Evolutionary conservation across 2,329 filamentous ascomycete species (phyloP).

Genomic region (Mycosphaerella sp.): DNA sequence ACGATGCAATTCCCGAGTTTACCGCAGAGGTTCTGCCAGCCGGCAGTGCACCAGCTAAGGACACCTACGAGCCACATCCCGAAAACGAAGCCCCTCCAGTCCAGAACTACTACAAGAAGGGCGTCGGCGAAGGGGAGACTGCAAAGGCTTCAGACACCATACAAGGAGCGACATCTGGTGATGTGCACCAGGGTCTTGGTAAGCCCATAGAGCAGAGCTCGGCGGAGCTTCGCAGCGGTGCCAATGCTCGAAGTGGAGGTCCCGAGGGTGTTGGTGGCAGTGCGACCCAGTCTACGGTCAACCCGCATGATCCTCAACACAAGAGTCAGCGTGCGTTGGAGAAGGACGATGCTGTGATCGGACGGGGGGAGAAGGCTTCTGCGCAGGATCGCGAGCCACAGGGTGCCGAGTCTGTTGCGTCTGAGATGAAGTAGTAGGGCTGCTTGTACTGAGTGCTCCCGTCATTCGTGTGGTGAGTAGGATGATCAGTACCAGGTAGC

Average conservation of each 20-base stretch:
- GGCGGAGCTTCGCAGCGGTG: constrained; percentile 42
- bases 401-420: constrained; percentile 26
- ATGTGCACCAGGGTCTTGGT: constrained; percentile 50
- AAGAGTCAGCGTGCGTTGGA: constrained; percentile 36
- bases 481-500: too few species aligned
- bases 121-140: constrained; percentile 37
- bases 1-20: constrained; percentile 58
- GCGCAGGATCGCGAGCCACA: constrained; percentile 36
- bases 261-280: constrained; percentile 40
- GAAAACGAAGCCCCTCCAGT: constrained; percentile 34
- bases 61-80: constrained; percentile 43
- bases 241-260: constrained; percentile 32
- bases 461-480: too few species aligned
- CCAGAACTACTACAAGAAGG: constrained; percentile 37
- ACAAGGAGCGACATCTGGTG: constrained; percentile 46
- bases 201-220: constrained; percentile 46
- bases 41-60: constrained; percentile 54
- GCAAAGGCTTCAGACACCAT: constrained; percentile 44
- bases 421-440: constrained; percentile 19
- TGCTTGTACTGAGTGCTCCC: too few species aligned
- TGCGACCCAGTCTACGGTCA: constrained; percentile 19
- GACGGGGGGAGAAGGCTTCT: constrained; percentile 29
- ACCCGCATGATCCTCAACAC: constrained; percentile 33
- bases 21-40: constrained; percentile 53
- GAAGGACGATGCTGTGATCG: constrained; percentile 32